Evolutionary conservation across 352 stramenopile species (phyloP).

Genomic region (Peronospora destructor): DNA sequence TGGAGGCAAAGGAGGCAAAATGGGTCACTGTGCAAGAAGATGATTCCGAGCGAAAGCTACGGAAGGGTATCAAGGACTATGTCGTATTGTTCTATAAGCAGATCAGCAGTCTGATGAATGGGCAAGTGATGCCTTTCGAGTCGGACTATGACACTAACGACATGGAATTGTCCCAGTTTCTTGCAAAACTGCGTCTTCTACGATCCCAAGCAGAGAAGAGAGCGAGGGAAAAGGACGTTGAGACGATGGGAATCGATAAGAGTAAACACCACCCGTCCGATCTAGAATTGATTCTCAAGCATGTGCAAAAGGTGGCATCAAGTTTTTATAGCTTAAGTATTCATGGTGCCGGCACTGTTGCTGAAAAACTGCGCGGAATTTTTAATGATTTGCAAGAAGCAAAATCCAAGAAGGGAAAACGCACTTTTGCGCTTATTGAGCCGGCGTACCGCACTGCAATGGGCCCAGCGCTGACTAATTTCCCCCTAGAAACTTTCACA

Average conservation of each 20-base stretch:
- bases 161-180: constrained; percentile 45
- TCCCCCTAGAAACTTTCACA: constrained; percentile 24
- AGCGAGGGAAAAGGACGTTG: constrained; percentile 5
- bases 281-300: constrained; percentile 38
- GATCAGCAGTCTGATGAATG: constrained; percentile 23
- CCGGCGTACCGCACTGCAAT: constrained; percentile 30
- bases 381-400: constrained; percentile 28
- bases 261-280: constrained; percentile 19
- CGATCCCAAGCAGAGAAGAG: constrained; percentile 15
- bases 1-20: constrained; percentile 49
- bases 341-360: constrained; percentile 35
- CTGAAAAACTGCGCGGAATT: constrained; percentile 27
- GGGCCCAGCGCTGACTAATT: constrained; percentile 19
- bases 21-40: constrained; percentile 49
- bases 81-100: constrained; percentile 35
- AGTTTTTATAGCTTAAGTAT: constrained; percentile 50
- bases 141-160: constrained; percentile 47
- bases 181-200: constrained; percentile 36
- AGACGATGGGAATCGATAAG: constrained; percentile 19
- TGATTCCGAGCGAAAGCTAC: constrained; percentile 29
- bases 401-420: constrained; percentile 17
- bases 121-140: constrained; percentile 36
- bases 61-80: constrained; percentile 38
- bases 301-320: constrained; percentile 39
- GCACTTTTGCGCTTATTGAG: constrained; percentile 31